Evolutionary conservation across 2,329 filamentous ascomycete species (phyloP).

Genomic region (Chalara sp.): DNA sequence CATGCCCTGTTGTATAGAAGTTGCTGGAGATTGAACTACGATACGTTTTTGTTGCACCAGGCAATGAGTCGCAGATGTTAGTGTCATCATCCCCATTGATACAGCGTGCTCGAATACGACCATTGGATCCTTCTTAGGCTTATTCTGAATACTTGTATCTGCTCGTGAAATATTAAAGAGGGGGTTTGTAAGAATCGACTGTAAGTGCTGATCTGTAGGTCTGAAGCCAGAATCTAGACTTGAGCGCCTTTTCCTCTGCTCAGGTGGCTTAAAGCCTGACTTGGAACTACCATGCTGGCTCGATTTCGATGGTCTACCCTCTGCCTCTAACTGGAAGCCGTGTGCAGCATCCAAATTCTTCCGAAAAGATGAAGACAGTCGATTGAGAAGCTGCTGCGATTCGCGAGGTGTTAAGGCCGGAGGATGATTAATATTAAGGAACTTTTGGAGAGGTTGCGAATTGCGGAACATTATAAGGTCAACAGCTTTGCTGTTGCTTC

Average conservation of each 20-base stretch:
- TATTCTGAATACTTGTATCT: background rate
- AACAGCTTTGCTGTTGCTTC: background rate
- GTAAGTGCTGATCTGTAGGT: slow-evolving; percentile 37
- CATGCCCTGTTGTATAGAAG: slow-evolving; percentile 17
- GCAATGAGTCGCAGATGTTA: slow-evolving; percentile 17
- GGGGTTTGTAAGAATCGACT: slow-evolving; percentile 43
- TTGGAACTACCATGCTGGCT: background rate
- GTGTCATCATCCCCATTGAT: slow-evolving; percentile 24
- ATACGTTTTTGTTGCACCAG: slow-evolving; percentile 16
- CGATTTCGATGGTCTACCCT: slow-evolving; percentile 21
- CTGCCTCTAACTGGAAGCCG: slow-evolving; percentile 24
- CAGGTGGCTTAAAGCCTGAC: slow-evolving; percentile 11
- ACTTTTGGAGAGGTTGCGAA: slow-evolving; percentile 33
- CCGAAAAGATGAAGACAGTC: slow-evolving; percentile 57
- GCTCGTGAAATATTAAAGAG: slow-evolving; percentile 29
- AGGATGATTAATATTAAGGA: slow-evolving; percentile 42
- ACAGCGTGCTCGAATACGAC: slow-evolving; percentile 24
- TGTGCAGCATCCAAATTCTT: slow-evolving; percentile 54
- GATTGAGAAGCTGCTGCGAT: slow-evolving; percentile 49
- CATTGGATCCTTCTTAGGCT: slow-evolving; percentile 18
- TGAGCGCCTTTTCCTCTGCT: slow-evolving; percentile 14
- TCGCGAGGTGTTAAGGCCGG: slow-evolving; percentile 48
- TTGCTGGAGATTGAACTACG: slow-evolving; percentile 13
- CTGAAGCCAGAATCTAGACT: slow-evolving; percentile 14
- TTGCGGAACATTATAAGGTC: slow-evolving; percentile 40